Conservation (phyloP, 2,329 filamentous ascomycete species). For the Colletotrichum incanum region DNA sequence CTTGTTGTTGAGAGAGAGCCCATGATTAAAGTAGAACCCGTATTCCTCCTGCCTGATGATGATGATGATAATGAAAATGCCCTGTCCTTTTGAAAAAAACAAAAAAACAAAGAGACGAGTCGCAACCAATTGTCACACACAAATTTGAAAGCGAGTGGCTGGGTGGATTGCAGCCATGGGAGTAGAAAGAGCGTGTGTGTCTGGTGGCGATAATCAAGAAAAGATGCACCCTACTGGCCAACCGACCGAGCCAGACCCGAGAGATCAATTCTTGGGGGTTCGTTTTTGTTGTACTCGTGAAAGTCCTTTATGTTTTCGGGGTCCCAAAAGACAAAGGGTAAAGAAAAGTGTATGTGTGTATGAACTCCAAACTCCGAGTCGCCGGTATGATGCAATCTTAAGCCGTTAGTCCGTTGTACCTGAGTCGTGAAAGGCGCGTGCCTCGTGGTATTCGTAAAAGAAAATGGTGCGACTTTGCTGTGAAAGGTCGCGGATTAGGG, state of each 20-base stretch:
- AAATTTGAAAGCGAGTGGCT: slow-evolving; percentile 24
- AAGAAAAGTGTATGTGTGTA: slow-evolving; percentile 20
- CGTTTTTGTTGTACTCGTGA: slow-evolving; percentile 34
- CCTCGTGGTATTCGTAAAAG: slow-evolving; percentile 36
- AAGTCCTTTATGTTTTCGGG: slow-evolving; percentile 28
- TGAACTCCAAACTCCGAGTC: slow-evolving; percentile 44
- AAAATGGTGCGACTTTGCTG: slow-evolving; percentile 1
- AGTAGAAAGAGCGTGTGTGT: slow-evolving; percentile 2
- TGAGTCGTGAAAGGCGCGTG: slow-evolving; percentile 36
- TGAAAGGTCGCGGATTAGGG: slow-evolving; percentile 23
- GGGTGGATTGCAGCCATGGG: neutral
- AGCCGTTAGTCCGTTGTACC: slow-evolving; percentile 42
- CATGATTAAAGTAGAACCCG: slow-evolving; percentile 35
- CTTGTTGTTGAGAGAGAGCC: slow-evolving; percentile 17
- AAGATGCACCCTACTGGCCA: slow-evolving; percentile 11
- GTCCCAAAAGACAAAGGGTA: slow-evolving; percentile 24
- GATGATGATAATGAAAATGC: slow-evolving; percentile 23
- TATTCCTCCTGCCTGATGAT: slow-evolving; percentile 25
- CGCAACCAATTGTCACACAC: slow-evolving; percentile 9
- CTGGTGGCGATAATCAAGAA: slow-evolving; percentile 8
- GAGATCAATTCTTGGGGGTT: slow-evolving; percentile 29
- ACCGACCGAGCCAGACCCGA: slow-evolving; percentile 31
- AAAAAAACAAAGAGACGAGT: slow-evolving; percentile 17
- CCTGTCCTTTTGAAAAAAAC: slow-evolving; percentile 12
- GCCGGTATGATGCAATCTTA: slow-evolving; percentile 44